phyloP scores from a whole-genome alignment of 352 stramenopile species.

The Pythium grandisporangium region DNA sequence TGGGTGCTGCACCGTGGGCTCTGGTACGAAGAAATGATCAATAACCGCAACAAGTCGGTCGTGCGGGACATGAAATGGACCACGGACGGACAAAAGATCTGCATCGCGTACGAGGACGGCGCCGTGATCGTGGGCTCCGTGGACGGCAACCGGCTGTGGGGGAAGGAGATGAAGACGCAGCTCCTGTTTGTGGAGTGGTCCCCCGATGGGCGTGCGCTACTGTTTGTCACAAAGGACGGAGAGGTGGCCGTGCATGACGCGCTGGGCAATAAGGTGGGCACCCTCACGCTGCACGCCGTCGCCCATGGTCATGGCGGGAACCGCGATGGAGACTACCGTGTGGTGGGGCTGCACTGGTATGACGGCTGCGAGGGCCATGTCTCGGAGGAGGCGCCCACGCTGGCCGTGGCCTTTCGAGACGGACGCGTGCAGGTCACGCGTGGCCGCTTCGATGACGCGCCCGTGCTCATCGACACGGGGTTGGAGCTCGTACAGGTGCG shows the following conservation, averaged over 20 bases:
- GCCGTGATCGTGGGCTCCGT: slow-evolving; percentile 92
- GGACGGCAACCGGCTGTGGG: slow-evolving; percentile 91
- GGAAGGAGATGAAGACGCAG: slow-evolving; percentile 90
- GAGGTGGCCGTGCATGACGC: slow-evolving; percentile 83
- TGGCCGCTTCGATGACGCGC: slow-evolving; percentile 75
- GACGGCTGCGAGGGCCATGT: slow-evolving; percentile 85
- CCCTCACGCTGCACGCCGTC: slow-evolving; percentile 70
- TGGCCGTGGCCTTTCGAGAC: slow-evolving; percentile 88
- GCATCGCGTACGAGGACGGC: slow-evolving; percentile 93
- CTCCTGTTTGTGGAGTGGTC: slow-evolving; percentile 93
- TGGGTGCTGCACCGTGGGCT: slow-evolving; percentile 92
- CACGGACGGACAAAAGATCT: slow-evolving; percentile 91
- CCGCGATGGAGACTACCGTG: slow-evolving; percentile 55
- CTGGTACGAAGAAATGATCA: slow-evolving; percentile 97
- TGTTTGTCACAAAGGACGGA: slow-evolving; percentile 84
- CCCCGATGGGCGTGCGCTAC: slow-evolving; percentile 80
- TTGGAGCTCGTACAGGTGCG: slow-evolving; percentile 75
- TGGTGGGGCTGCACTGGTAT: slow-evolving; percentile 80
- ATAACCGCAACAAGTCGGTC: slow-evolving; percentile 94
- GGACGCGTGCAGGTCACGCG: slow-evolving; percentile 89
- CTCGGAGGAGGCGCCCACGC: slow-evolving; percentile 78
- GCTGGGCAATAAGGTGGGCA: slow-evolving; percentile 82
- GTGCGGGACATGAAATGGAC: slow-evolving; percentile 94
- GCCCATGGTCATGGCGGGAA: slow-evolving; percentile 15
- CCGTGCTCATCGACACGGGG: slow-evolving; percentile 88